Conservation (phyloP, 2,329 filamentous ascomycete genomes). For the Aspergillus fischeri region DNA sequence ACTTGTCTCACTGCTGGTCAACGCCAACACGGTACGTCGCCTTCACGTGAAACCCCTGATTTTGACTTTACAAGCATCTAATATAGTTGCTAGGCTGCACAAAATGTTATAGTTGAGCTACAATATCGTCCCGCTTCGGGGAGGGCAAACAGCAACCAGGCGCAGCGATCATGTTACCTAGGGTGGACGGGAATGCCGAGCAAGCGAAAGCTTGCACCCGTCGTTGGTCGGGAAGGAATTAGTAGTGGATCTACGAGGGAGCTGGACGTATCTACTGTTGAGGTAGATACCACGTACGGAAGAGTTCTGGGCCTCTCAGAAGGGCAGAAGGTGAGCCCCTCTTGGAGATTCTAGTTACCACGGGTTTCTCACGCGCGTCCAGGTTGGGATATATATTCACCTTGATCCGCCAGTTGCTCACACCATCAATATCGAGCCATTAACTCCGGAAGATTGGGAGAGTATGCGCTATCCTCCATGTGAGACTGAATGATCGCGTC, state of each 20-base stretch:
- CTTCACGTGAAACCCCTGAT: slow-evolving; percentile 15
- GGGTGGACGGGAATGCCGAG: slow-evolving; percentile 99
- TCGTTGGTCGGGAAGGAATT: slow-evolving; percentile 71
- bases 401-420: slow-evolving; percentile 86
- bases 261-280: slow-evolving; percentile 72
- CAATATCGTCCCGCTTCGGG: slow-evolving; percentile 63
- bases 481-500: not conserved
- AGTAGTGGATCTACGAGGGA: slow-evolving; percentile 61
- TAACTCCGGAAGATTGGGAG: slow-evolving; percentile 96
- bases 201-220: slow-evolving; percentile 71
- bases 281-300: slow-evolving; percentile 83
- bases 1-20: slow-evolving; percentile 78
- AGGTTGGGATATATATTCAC: slow-evolving; percentile 66
- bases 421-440: slow-evolving; percentile 92
- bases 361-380: slow-evolving; percentile 35
- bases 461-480: slow-evolving; percentile 43
- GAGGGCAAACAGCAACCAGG: slow-evolving; percentile 46
- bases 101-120: slow-evolving; percentile 95
- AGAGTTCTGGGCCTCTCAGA: slow-evolving; percentile 71
- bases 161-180: slow-evolving; percentile 71
- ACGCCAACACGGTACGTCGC: slow-evolving; percentile 75
- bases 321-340: slow-evolving; percentile 66
- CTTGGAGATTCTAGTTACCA: not conserved
- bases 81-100: slow-evolving; percentile 61
- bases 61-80: not conserved